phyloP scores from a whole-genome alignment of 73 alveolate species.

The Paramecium biaurelia region DNA sequence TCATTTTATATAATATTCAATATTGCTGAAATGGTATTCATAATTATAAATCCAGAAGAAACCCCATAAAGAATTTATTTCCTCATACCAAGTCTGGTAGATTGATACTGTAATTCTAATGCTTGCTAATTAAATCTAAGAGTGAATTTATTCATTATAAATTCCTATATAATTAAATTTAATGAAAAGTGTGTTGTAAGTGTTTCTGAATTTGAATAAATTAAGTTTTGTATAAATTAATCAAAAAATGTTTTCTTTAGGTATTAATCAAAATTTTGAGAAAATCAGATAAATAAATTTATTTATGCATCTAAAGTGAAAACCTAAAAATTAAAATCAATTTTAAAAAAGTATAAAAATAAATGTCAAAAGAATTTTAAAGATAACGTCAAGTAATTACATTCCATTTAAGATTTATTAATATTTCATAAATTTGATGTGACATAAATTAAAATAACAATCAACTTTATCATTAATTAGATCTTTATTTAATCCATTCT shows the following conservation, averaged over 20 bases:
- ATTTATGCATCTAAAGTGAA: too few species aligned
- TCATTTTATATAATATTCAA: neutral
- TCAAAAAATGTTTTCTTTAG: too few species aligned
- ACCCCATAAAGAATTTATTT: neutral
- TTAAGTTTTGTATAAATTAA: neutral
- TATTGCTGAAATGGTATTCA: neutral
- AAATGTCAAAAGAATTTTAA: too few species aligned
- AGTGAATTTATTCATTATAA: neutral
- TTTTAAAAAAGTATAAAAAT: too few species aligned
- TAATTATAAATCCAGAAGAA: neutral
- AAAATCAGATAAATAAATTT: too few species aligned
- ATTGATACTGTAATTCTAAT: neutral
- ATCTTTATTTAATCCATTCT: slow-evolving; percentile 1
- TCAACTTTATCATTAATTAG: neutral
- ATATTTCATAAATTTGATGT: too few species aligned
- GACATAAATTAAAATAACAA: too few species aligned
- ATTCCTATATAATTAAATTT: neutral
- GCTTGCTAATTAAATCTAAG: neutral
- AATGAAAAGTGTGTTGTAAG: neutral
- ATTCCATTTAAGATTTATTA: too few species aligned
- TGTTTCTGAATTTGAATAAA: neutral
- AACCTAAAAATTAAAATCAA: too few species aligned
- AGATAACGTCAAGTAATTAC: too few species aligned
- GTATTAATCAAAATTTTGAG: too few species aligned
- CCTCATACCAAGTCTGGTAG: neutral